These are phyloP conservation scores for Heterobasidion irregulare DNA, from an alignment of 1,284 basidiomycete genomes.

Conservation along the genomic window DNA sequence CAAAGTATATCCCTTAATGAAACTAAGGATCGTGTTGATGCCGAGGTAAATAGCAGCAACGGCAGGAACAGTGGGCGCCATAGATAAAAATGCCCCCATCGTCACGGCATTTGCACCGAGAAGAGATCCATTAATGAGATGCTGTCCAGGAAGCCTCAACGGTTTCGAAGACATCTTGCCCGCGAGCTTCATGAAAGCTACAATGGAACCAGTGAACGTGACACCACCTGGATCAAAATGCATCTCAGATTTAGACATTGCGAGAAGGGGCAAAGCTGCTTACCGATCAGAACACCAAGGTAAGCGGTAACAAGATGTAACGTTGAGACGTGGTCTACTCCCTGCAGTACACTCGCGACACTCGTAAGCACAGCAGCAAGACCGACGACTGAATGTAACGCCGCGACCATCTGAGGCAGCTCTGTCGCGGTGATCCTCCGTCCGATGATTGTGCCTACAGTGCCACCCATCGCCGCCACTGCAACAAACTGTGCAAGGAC, in stretches of 20 bases:
- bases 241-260: too few relatives aligned
- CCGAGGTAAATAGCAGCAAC: constrained; percentile 72
- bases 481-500: constrained; percentile 73
- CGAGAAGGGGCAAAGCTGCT: neutral
- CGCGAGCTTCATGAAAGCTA: constrained; percentile 83
- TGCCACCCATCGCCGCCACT: constrained; percentile 62
- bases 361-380: constrained; percentile 80
- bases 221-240: constrained; percentile 39
- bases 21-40: constrained; percentile 65
- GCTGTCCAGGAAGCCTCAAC: constrained; percentile 63
- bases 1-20: constrained; percentile 77
- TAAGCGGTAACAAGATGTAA: constrained; percentile 79
- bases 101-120: constrained; percentile 61
- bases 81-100: constrained; percentile 68
- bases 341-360: constrained; percentile 66
- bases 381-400: constrained; percentile 75
- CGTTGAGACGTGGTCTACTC: constrained; percentile 53
- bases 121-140: constrained; percentile 63
- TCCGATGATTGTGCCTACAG: constrained; percentile 63
- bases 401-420: constrained; percentile 73
- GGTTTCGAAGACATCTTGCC: constrained; percentile 72
- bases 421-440: constrained; percentile 79
- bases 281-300: constrained; percentile 76
- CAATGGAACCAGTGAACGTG: constrained; percentile 77
- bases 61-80: constrained; percentile 59